These are phyloP conservation scores for Cladosporium halotolerans DNA, from an alignment of 2,329 filamentous ascomycete genomes.

Conservation along the genomic window DNA sequence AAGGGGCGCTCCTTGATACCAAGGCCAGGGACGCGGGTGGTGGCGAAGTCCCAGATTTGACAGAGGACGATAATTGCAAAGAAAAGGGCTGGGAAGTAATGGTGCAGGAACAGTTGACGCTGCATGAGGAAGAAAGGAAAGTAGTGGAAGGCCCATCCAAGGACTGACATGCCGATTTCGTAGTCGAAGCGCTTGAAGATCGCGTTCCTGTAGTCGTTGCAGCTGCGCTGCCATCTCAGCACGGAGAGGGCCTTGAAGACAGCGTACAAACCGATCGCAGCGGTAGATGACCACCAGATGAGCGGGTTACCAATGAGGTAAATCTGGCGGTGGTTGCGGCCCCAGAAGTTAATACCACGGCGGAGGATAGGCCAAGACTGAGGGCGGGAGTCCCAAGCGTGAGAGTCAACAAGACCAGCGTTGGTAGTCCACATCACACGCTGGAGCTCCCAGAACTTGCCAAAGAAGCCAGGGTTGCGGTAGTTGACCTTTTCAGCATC, in stretches of 20 bases:
- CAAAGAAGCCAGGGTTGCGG: constrained; percentile 85
- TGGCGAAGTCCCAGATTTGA: constrained; percentile 81
- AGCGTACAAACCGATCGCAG: constrained; percentile 69
- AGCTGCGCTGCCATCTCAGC: constrained; percentile 91
- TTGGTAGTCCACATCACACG: constrained; percentile 99
- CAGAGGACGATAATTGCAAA: constrained; percentile 86
- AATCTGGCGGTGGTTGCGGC: constrained; percentile 85
- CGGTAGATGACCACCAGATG: constrained; percentile 86
- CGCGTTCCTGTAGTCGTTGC: constrained; percentile 71
- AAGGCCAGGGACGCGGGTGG: constrained; percentile 63
- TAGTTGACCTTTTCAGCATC: constrained; percentile 94
- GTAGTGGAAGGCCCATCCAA: constrained; percentile 97
- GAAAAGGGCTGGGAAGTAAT: constrained; percentile 96
- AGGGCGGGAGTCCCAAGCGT: constrained; percentile 96
- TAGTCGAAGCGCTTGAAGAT: constrained; percentile 97
- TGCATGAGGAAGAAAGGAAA: constrained; percentile 99
- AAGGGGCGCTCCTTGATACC: constrained; percentile 63
- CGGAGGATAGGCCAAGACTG: constrained; percentile 85
- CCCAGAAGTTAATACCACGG: constrained; percentile 99
- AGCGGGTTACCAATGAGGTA: constrained; percentile 94
- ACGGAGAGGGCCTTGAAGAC: constrained; percentile 82
- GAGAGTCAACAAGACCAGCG: constrained; percentile 89
- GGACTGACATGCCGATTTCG: constrained; percentile 80
- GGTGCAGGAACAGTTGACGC: constrained; percentile 94
- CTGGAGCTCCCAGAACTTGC: constrained; percentile 96